A percentile compares a stretch with the other conserved stretches of the same genome.
These are phyloP conservation scores for Verbena officinalis DNA, from an alignment of 257 asterid genomes.

Conservation along the genomic window DNA sequence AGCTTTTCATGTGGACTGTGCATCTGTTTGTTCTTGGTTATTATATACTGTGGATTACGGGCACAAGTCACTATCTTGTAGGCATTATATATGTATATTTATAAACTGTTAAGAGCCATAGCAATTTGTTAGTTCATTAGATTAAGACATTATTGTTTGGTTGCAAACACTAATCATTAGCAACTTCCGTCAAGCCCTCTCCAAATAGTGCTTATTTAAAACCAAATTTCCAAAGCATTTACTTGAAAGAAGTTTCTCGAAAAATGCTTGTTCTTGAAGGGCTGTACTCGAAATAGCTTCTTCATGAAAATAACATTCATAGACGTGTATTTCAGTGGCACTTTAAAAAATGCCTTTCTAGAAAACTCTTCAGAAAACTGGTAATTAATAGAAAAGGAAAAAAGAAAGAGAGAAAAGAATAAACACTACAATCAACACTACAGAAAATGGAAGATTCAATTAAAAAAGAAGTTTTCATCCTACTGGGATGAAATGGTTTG, in stretches of 20 bases:
- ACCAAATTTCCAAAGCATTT: not conserved
- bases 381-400: too few species aligned
- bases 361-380: too few species aligned
- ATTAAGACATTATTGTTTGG: not conserved
- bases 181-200: not conserved
- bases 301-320: not conserved
- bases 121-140: not conserved
- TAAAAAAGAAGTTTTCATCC: too few species aligned
- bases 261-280: not conserved
- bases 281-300: not conserved
- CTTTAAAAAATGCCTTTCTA: not conserved
- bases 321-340: not conserved
- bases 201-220: not conserved
- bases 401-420: too few species aligned
- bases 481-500: too few species aligned
- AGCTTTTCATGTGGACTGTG: not conserved
- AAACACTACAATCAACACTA: too few species aligned
- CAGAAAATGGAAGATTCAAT: not conserved
- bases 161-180: not conserved
- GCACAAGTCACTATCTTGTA: not conserved
- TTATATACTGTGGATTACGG: not conserved
- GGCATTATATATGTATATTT: not conserved
- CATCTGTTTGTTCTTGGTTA: not conserved
- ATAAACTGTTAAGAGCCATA: not conserved
- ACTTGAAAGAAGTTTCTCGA: not conserved